These are phyloP conservation scores for Lophiotrema nucula DNA, from an alignment of 495 filamentous ascomycete genomes.

Conservation along the genomic window DNA sequence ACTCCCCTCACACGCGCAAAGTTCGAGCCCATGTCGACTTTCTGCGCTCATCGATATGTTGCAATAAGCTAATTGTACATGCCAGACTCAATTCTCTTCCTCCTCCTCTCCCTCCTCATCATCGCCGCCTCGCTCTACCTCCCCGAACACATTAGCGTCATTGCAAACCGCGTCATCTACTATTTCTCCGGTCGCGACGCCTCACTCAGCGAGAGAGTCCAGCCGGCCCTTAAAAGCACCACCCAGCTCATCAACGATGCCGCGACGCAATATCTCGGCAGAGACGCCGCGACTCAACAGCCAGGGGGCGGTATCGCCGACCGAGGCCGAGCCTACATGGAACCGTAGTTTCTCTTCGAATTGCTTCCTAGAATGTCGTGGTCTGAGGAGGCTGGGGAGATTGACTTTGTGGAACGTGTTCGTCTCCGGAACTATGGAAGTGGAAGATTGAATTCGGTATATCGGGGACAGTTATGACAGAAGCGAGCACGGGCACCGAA, in stretches of 20 bases:
- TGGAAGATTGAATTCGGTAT: background rate
- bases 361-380: too few relatives aligned
- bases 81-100: conserved; percentile 84
- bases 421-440: conserved; percentile 16
- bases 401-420: background rate
- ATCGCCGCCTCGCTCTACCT: conserved; percentile 88
- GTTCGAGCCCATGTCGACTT: too few relatives aligned
- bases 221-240: background rate
- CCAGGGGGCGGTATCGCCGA: background rate
- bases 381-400: background rate
- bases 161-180: conserved; percentile 84
- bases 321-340: background rate
- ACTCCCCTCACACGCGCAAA: conserved; percentile 1
- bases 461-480: background rate
- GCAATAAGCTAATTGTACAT: too few relatives aligned
- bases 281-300: background rate
- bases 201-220: conserved; percentile 12
- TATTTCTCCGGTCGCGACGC: conserved; percentile 81
- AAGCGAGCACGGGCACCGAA: background rate
- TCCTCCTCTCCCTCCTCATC: conserved; percentile 78
- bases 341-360: too few relatives aligned
- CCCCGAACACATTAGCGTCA: conserved; percentile 77
- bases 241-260: background rate
- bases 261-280: background rate
- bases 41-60: too few relatives aligned